phyloP scores from a whole-genome alignment of 306 rosid genomes.

The Abrus precatorius region DNA sequence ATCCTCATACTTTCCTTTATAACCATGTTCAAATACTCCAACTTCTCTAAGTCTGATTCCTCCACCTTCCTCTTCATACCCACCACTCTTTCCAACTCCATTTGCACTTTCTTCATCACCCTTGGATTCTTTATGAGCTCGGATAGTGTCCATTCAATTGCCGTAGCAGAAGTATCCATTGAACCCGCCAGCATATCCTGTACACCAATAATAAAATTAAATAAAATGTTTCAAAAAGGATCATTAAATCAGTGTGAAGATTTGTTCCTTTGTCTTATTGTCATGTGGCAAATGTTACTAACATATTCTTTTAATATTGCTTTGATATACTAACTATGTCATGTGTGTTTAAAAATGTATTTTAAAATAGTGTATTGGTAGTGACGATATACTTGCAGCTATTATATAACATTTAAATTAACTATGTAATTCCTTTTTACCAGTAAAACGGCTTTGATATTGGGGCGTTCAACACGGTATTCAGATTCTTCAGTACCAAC shows the following conservation, averaged over 20 bases:
- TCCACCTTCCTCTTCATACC: constrained; percentile 68
- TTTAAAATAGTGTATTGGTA: no score
- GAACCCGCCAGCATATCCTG: constrained; percentile 69
- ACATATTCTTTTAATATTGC: no score
- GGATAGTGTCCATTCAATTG: constrained; percentile 65
- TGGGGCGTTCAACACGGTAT: constrained; percentile 58
- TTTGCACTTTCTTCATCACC: constrained; percentile 68
- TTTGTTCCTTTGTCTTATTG: no score
- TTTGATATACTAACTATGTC: no score
- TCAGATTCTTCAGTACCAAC: constrained; percentile 60
- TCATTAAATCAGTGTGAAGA: no score
- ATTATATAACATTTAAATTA: not conserved
- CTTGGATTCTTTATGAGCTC: constrained; percentile 66
- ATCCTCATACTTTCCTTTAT: constrained; percentile 68
- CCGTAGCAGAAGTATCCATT: constrained; percentile 66
- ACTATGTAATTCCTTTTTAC: constrained; percentile 41
- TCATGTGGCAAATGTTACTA: no score
- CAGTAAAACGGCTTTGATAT: constrained; percentile 74
- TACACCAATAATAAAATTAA: not conserved
- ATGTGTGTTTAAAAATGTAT: no score
- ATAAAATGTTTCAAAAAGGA: no score
- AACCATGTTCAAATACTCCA: constrained; percentile 63
- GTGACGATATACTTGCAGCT: no score
- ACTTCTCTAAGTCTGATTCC: constrained; percentile 63
- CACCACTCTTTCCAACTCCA: constrained; percentile 61